Percentiles rank a stretch among this genome's conserved stretches.
Evolutionary conservation across 2,329 filamentous ascomycete genomes (phyloP).

Genomic region (Aspergillus viridinutans): DNA sequence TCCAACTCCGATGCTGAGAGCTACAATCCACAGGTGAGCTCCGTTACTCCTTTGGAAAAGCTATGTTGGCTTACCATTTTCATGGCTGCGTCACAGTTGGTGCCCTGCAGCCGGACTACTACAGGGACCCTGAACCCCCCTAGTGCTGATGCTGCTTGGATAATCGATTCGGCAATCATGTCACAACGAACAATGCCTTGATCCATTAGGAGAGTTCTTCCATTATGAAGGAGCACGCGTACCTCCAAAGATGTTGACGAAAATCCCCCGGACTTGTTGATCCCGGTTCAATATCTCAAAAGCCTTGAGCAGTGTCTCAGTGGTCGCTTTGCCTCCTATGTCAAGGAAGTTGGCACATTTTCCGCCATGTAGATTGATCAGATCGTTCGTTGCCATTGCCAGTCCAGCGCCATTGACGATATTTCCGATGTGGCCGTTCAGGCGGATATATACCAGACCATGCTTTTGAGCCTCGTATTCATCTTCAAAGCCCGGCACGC

Average conservation of each 20-base stretch:
- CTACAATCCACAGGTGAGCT: background rate
- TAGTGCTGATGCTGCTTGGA: slow-evolving; percentile 39
- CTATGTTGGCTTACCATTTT: slow-evolving; percentile 32
- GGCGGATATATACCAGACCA: slow-evolving; percentile 27
- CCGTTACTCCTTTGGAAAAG: background rate
- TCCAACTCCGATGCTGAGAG: slow-evolving; percentile 4
- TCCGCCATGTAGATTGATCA: slow-evolving; percentile 23
- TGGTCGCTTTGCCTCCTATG: slow-evolving; percentile 28
- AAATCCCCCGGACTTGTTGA: slow-evolving; percentile 32
- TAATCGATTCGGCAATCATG: slow-evolving; percentile 51
- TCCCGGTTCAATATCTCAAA: slow-evolving; percentile 26
- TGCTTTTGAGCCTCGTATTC: slow-evolving; percentile 34
- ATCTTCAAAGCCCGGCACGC: slow-evolving; percentile 25
- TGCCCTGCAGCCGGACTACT: slow-evolving; percentile 48
- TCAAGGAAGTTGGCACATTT: slow-evolving; percentile 32
- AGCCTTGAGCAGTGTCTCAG: slow-evolving; percentile 23
- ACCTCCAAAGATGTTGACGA: slow-evolving; percentile 54
- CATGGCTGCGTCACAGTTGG: slow-evolving; percentile 42
- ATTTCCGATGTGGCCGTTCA: slow-evolving; percentile 31
- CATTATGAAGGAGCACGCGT: background rate
- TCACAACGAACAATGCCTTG: slow-evolving; percentile 49
- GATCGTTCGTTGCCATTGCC: slow-evolving; percentile 34
- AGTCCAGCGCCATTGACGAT: slow-evolving; percentile 34
- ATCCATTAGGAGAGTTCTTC: background rate
- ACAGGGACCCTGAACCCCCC: slow-evolving; percentile 41